Evolutionary conservation across 768 basidiomycete genomes (phyloP).

Genomic region (Termitomyces sp.): DNA sequence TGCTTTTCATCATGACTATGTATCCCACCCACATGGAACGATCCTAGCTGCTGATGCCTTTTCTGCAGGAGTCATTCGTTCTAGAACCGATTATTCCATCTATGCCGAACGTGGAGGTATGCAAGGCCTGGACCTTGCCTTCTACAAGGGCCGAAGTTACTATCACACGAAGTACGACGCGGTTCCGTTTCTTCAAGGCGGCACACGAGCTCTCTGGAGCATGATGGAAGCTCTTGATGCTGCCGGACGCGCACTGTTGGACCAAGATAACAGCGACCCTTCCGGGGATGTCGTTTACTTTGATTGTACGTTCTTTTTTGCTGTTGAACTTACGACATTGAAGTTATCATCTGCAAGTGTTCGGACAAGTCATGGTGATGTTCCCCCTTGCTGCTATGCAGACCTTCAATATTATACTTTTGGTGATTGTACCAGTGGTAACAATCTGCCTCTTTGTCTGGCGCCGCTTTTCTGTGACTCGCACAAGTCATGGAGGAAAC

Average conservation of each 20-base stretch:
- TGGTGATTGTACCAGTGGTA: slow-evolving; percentile 61
- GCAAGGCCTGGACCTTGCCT: slow-evolving; percentile 75
- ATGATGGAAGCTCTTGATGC: slow-evolving; percentile 69
- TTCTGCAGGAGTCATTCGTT: slow-evolving; percentile 58
- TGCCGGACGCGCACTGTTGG: slow-evolving; percentile 52
- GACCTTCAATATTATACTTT: slow-evolving; percentile 52
- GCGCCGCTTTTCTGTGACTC: slow-evolving; percentile 14
- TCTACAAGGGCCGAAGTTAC: slow-evolving; percentile 67
- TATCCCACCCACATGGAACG: slow-evolving; percentile 70
- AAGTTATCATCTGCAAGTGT: slow-evolving; percentile 39
- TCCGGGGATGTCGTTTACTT: slow-evolving; percentile 55
- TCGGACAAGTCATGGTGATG: slow-evolving; percentile 49
- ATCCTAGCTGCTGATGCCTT: slow-evolving; percentile 70
- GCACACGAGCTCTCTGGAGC: slow-evolving; percentile 57
- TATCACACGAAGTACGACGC: slow-evolving; percentile 79
- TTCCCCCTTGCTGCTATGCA: slow-evolving; percentile 50
- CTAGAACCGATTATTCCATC: slow-evolving; percentile 70
- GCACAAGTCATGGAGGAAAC: slow-evolving; percentile 5
- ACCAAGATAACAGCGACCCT: slow-evolving; percentile 30
- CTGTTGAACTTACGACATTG: neutral
- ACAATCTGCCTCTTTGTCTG: slow-evolving; percentile 35
- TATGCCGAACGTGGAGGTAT: slow-evolving; percentile 41
- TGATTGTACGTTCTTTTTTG: slow-evolving; percentile 50
- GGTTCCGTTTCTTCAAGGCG: slow-evolving; percentile 53
- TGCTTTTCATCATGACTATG: slow-evolving; percentile 42